Conservation (phyloP, 495 filamentous ascomycete species). For the Echria macrotheca region DNA sequence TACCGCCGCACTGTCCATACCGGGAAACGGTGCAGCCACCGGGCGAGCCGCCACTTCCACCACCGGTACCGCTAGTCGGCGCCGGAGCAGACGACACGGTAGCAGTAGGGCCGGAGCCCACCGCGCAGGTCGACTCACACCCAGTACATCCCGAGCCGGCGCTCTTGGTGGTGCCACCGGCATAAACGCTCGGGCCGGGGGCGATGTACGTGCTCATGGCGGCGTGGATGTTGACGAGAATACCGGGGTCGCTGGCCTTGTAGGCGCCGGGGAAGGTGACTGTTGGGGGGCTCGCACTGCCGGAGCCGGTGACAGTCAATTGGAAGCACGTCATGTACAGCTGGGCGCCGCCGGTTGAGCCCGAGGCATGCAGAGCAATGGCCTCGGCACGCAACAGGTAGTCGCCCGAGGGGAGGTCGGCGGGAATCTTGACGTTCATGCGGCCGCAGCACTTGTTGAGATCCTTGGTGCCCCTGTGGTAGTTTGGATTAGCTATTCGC, state of each 20-base stretch:
- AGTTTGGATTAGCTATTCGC: no score
- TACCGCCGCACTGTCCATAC: conserved; percentile 45
- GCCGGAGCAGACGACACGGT: conserved; percentile 14
- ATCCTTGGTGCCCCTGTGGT: conserved; percentile 47
- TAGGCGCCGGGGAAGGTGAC: conserved; percentile 47
- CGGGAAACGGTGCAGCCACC: conserved; percentile 29
- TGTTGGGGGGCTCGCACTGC: conserved; percentile 31
- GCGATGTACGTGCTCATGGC: conserved; percentile 30
- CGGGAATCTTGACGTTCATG: conserved; percentile 44
- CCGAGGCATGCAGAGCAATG: conserved; percentile 46
- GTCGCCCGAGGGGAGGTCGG: conserved; percentile 44
- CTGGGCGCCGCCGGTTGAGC: conserved; percentile 36
- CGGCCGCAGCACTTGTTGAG: conserved; percentile 50
- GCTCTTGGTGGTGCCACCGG: conserved; percentile 32
- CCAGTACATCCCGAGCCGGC: conserved; percentile 32
- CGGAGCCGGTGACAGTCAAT: conserved; percentile 32
- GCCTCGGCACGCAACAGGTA: conserved; percentile 50
- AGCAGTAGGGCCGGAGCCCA: conserved; percentile 25
- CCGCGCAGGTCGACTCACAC: conserved; percentile 37
- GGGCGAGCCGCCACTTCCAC: conserved; percentile 19
- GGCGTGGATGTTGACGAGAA: conserved; percentile 46
- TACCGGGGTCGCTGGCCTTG: conserved; percentile 41
- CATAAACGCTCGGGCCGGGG: conserved; percentile 38
- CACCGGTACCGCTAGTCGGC: conserved; percentile 4
- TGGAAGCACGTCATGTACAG: conserved; percentile 51